phyloP scores from a whole-genome alignment of 202 grass and related monocot species.

The Panicum virgatum region DNA sequence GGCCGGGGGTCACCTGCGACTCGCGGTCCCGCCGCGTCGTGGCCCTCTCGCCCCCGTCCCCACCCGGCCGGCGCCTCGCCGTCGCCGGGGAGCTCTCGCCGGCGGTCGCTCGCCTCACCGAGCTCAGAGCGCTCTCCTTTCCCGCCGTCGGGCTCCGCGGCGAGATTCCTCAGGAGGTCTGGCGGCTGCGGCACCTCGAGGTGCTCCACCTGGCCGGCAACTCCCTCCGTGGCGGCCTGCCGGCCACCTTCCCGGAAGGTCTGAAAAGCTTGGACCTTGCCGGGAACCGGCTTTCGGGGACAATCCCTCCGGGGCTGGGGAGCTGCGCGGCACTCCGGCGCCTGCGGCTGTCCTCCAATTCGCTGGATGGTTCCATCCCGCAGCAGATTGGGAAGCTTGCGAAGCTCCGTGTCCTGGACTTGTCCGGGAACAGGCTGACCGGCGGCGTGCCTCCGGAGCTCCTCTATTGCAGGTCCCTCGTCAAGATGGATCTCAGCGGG shows the following conservation, averaged over 20 bases:
- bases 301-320: conserved; percentile 57
- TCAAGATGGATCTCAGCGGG: conserved; percentile 58
- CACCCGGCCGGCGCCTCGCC: conserved; percentile 6
- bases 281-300: conserved; percentile 59
- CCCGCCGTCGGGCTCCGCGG: conserved; percentile 51
- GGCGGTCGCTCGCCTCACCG: conserved; percentile 49
- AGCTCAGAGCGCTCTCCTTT: conserved; percentile 60
- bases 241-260: conserved; percentile 47
- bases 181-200: conserved; percentile 62
- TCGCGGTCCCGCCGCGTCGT: conserved; percentile 54
- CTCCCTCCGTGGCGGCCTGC: conserved; percentile 56
- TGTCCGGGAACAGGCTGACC: conserved; percentile 67
- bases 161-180: conserved; percentile 60
- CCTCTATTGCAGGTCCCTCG: conserved; percentile 51
- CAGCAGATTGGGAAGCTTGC: conserved; percentile 57
- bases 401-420: conserved; percentile 60
- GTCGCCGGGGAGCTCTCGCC: conserved; percentile 55
- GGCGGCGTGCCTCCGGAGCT: conserved; percentile 63
- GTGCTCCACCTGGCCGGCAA: conserved; percentile 68
- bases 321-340: conserved; percentile 46
- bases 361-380: conserved; percentile 59
- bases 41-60: conserved; percentile 39
- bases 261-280: conserved; percentile 66
- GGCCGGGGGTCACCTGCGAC: conserved; percentile 62
- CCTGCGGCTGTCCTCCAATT: conserved; percentile 65